A percentile compares a stretch with the other conserved stretches of the same genome.
phyloP scores from a whole-genome alignment of 2,329 filamentous ascomycete species.

The Lecanicillium sp. region DNA sequence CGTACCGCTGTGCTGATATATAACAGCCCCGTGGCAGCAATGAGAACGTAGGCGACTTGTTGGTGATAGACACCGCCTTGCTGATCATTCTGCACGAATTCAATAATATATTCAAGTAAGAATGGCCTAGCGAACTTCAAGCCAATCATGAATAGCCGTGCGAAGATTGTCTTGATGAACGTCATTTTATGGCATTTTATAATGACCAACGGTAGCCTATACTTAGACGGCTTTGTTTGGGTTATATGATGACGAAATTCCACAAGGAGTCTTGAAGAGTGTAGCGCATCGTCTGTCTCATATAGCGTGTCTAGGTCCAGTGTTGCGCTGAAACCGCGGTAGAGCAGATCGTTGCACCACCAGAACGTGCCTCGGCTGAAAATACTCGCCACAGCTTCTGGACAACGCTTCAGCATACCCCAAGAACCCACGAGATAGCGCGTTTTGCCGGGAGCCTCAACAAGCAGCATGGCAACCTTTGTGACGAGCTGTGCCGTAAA shows the following conservation, averaged over 20 bases:
- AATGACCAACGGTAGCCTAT: conserved; percentile 4
- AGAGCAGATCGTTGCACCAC: conserved; percentile 19
- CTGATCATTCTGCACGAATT: conserved; percentile 12
- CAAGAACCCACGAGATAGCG: conserved; percentile 21
- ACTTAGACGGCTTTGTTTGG: neutral
- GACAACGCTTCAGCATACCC: neutral
- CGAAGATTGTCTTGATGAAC: conserved; percentile 17
- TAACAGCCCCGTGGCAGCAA: conserved; percentile 17
- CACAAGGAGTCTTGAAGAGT: conserved; percentile 7
- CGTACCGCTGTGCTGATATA: conserved; percentile 17
- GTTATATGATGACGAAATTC: neutral
- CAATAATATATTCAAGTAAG: conserved; percentile 17
- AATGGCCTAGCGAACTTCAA: conserved; percentile 22
- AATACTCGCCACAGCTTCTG: conserved; percentile 26
- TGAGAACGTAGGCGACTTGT: conserved; percentile 16
- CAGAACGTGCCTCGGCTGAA: conserved; percentile 18
- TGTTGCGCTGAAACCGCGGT: conserved; percentile 9
- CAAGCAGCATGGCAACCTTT: conserved; percentile 20
- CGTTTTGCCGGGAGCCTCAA: conserved; percentile 16
- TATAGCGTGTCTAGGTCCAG: conserved; percentile 11
- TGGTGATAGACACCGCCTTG: conserved; percentile 7
- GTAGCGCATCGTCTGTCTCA: conserved; percentile 7
- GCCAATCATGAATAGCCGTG: conserved; percentile 16
- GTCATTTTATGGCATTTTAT: conserved; percentile 5
- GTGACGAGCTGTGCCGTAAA: conserved; percentile 25